Percentiles rank a stretch among this genome's conserved stretches.
These are phyloP conservation scores for Rhodotorula sp. DNA, from an alignment of 1,284 basidiomycete species.

Conservation along the genomic window DNA sequence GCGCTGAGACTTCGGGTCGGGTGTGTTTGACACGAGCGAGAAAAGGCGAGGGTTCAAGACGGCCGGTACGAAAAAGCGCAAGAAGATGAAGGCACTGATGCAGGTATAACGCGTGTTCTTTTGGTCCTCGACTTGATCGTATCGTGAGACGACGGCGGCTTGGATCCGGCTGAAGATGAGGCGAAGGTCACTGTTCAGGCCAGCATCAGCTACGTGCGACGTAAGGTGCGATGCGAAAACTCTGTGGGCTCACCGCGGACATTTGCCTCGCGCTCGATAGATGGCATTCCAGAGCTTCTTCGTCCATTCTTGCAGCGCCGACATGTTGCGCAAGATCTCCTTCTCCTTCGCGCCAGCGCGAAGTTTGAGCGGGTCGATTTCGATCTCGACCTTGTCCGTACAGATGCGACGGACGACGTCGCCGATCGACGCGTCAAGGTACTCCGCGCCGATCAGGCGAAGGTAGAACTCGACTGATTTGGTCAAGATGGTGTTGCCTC, in stretches of 20 bases:
- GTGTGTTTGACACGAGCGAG: conserved; percentile 37
- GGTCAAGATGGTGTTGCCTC: conserved; percentile 74
- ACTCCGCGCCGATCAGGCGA: conserved; percentile 67
- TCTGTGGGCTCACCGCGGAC: conserved; percentile 62
- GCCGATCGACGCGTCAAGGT: conserved; percentile 73
- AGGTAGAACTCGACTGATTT: conserved; percentile 76
- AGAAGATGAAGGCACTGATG: conserved; percentile 78
- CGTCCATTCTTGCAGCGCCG: conserved; percentile 62
- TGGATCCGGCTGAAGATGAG: conserved; percentile 68
- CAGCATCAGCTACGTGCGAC: neutral
- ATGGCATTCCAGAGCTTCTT: conserved; percentile 72
- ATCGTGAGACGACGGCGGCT: conserved; percentile 63
- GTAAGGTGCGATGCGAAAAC: neutral
- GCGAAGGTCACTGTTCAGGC: conserved; percentile 64
- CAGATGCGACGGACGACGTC: conserved; percentile 64
- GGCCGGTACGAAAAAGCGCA: conserved; percentile 64
- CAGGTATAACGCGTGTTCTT: conserved; percentile 65
- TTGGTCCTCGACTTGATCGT: conserved; percentile 48
- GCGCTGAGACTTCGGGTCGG: conserved; percentile 41
- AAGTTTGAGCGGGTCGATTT: conserved; percentile 63
- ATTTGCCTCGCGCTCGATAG: conserved; percentile 65
- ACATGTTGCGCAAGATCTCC: conserved; percentile 51
- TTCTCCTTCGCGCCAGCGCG: conserved; percentile 57
- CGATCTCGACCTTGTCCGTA: conserved; percentile 67
- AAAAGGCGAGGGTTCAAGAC: conserved; percentile 45